Base-by-base conservation (phyloP, 1,139 yeast genomes). In the Oligophagozyma castellii region DNA sequence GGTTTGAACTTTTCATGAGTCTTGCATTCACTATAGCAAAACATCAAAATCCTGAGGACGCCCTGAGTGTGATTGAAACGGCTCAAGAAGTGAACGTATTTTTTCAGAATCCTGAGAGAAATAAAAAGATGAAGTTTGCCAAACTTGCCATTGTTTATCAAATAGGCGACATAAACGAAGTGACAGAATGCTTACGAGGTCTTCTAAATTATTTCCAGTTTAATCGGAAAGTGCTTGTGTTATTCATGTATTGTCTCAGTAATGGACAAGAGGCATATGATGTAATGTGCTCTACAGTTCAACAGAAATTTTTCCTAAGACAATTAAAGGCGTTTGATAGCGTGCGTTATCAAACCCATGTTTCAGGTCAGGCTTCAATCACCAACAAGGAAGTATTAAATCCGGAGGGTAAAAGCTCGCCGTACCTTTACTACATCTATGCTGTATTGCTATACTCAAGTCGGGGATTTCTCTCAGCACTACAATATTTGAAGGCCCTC, bases 311-410 rank as follows among this genome's bases (percentile, higher is more conserved):
- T 50, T 73, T 86, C 40, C 58, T 89, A 35, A 72, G 98, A 38
- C 95, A 86, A 44, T 61, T 86, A 40, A 89, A 86, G 48, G 92
- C 94, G 0, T 76, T 72, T 49, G 98, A 89, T 48, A 69, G 89
- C 2, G 51, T 76, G 12, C 63, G 70, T 19, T 55, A 61, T 19
- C 60, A 62, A 4, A 65, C 60, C 14, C 59, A 63, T 11, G 71
- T 84, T 13, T 58, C 70, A 1, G 96, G 95, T 0, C 81, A 80
- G 63, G 92, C 95, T 0, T 74, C 74, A 4, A 62, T 80, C 12
- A 65, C 70, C 0, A 65, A 67, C 35, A 59, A 56, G 27, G 55
- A 61, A 3, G 57, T 65, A 14, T 28, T 28, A 4, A 61, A 60
- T 32, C 59, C 58, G 5, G 52, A 58, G 12, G 59, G 58, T 7